These are phyloP conservation scores for Elongisporangium senticosum DNA, from an alignment of 352 stramenopile genomes.

Conservation along the genomic window DNA sequence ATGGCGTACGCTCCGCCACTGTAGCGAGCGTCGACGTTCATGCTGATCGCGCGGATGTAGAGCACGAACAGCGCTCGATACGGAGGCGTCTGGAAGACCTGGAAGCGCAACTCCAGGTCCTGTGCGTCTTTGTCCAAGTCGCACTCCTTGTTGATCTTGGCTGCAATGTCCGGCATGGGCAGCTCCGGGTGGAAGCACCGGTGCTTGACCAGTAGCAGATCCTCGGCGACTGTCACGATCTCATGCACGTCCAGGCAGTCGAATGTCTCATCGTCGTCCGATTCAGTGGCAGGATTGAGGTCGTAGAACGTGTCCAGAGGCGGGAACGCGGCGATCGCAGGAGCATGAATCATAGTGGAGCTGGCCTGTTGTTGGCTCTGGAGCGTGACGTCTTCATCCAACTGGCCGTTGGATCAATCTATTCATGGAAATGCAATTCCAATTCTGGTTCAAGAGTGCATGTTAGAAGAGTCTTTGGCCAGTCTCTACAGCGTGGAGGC, in stretches of 20 bases:
- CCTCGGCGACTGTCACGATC: constrained; percentile 41
- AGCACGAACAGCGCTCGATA: constrained; percentile 38
- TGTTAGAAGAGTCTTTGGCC: too few species aligned
- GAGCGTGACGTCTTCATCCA: not conserved
- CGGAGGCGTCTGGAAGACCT: constrained; percentile 28
- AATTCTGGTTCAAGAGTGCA: not conserved
- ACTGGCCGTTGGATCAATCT: not conserved
- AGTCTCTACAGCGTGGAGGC: too few species aligned
- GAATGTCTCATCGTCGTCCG: constrained; percentile 16
- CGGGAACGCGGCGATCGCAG: constrained; percentile 27
- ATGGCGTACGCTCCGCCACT: constrained; percentile 19
- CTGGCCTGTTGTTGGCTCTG: not conserved
- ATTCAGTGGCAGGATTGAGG: constrained; percentile 11
- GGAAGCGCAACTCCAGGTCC: constrained; percentile 38
- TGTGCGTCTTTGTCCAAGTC: constrained; percentile 16
- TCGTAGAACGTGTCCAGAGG: constrained; percentile 24
- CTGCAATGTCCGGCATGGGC: constrained; percentile 23
- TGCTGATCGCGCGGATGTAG: constrained; percentile 37
- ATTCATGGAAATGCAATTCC: not conserved
- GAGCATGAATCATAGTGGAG: not conserved
- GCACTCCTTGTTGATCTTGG: constrained; percentile 45
- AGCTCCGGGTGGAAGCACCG: constrained; percentile 54
- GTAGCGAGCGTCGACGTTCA: constrained; percentile 31
- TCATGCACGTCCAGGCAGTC: constrained; percentile 31
- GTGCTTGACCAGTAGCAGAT: constrained; percentile 55